Conservation (phyloP, 2,329 filamentous ascomycete genomes). For the Trichophyton simii region DNA sequence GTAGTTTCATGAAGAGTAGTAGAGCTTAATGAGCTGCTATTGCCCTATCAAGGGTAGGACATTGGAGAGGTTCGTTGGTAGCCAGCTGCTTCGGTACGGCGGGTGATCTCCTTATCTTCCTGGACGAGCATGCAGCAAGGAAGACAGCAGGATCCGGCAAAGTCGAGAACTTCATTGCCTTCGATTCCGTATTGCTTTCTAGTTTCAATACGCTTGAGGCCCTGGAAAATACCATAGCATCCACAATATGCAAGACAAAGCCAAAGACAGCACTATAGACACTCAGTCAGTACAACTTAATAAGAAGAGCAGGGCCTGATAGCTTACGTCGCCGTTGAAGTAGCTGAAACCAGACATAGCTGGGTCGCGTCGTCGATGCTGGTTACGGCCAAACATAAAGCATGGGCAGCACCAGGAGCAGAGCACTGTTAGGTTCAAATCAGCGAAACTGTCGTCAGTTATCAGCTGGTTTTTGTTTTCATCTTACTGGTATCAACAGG, state of each 20-base stretch:
- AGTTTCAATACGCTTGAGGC: constrained; percentile 44
- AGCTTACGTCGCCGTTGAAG: neutral
- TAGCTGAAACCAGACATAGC: neutral
- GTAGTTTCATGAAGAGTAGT: neutral
- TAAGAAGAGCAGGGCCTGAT: neutral
- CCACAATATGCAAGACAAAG: constrained; percentile 20
- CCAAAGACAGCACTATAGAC: constrained; percentile 26
- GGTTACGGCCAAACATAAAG: constrained; percentile 1
- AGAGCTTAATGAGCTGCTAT: neutral
- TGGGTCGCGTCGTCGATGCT: neutral
- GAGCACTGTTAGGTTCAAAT: constrained; percentile 15
- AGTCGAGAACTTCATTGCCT: constrained; percentile 40
- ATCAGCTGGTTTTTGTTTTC: neutral
- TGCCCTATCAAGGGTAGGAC: neutral
- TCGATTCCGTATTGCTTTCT: constrained; percentile 43
- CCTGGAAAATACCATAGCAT: constrained; percentile 32
- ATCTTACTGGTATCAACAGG: neutral
- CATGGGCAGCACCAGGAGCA: constrained; percentile 18
- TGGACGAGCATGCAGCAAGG: constrained; percentile 46
- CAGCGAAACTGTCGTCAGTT: neutral
- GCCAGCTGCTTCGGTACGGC: constrained; percentile 14
- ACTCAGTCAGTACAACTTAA: neutral
- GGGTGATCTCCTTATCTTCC: constrained; percentile 43
- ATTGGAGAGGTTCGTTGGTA: constrained; percentile 15
- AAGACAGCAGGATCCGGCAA: constrained; percentile 43